phyloP scores from a whole-genome alignment of 1,284 basidiomycete genomes.

The Ustilago tritici region DNA sequence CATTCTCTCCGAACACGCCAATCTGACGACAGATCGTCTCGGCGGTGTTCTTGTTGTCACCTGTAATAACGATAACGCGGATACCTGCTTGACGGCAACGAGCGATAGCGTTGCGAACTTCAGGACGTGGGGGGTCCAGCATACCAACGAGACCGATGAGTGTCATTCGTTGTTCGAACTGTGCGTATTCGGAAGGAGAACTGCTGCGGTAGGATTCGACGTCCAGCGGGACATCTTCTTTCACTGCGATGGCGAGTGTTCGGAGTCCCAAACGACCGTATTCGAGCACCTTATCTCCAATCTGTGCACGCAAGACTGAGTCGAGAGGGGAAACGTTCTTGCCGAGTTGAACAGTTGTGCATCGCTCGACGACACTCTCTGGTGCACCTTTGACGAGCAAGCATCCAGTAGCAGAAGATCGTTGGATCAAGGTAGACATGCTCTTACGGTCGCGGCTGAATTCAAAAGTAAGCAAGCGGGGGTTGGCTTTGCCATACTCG shows the following conservation, averaged over 20 bases:
- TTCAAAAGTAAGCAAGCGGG: slow-evolving; percentile 90
- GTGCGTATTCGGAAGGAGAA: slow-evolving; percentile 80
- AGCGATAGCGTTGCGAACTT: slow-evolving; percentile 86
- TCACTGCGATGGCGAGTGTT: slow-evolving; percentile 89
- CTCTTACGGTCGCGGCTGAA: slow-evolving; percentile 98
- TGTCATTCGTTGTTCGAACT: slow-evolving; percentile 82
- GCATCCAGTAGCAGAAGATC: slow-evolving; percentile 74
- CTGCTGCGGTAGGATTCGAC: slow-evolving; percentile 73
- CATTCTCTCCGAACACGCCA: slow-evolving; percentile 79
- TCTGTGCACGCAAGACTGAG: slow-evolving; percentile 76
- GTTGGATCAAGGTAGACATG: slow-evolving; percentile 90
- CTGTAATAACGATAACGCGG: slow-evolving; percentile 95
- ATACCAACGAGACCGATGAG: slow-evolving; percentile 97
- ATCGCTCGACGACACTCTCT: slow-evolving; percentile 91
- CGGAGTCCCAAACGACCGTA: slow-evolving; percentile 88
- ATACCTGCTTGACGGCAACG: slow-evolving; percentile 94
- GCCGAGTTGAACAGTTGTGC: slow-evolving; percentile 77
- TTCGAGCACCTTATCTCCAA: slow-evolving; percentile 76
- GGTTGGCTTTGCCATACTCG: slow-evolving; percentile 82
- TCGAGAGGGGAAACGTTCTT: slow-evolving; percentile 58
- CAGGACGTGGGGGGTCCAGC: slow-evolving; percentile 96
- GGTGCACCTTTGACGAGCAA: slow-evolving; percentile 91
- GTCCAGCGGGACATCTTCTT: slow-evolving; percentile 77
- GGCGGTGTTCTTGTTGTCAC: slow-evolving; percentile 97
- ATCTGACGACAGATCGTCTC: slow-evolving; percentile 97